phyloP scores from a whole-genome alignment of 345 rosid genomes.

The Hirschfeldia incana region DNA sequence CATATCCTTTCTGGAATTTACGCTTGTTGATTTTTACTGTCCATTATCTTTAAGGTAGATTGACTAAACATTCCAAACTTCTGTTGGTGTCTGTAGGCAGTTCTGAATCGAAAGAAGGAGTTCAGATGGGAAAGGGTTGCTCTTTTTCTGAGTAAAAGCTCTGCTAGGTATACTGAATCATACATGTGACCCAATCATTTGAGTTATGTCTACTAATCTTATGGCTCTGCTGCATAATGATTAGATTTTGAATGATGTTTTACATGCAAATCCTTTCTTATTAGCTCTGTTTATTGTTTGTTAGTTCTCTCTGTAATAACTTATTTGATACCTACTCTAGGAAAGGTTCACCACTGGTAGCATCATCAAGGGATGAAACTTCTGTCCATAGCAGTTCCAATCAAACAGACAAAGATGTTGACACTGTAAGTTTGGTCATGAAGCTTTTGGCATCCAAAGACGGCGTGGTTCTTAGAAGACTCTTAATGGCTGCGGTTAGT shows the following conservation, averaged over 20 bases:
- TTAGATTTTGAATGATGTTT: background rate
- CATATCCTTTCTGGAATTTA: background rate
- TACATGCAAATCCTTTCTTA: background rate
- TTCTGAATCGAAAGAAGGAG: conserved; percentile 76
- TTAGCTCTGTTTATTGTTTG: background rate
- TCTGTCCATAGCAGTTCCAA: conserved; percentile 42
- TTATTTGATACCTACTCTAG: conserved; percentile 43
- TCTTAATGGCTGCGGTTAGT: conserved; percentile 91
- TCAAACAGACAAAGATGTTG: conserved; percentile 43
- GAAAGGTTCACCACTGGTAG: conserved; percentile 45
- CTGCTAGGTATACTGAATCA: conserved; percentile 52
- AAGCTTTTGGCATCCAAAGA: conserved; percentile 74
- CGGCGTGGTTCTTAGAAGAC: conserved; percentile 78
- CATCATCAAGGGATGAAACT: conserved; percentile 43
- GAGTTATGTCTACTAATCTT: background rate
- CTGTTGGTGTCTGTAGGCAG: conserved; percentile 53
- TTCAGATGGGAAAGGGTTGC: conserved; percentile 83
- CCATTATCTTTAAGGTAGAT: background rate
- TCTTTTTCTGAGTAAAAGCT: conserved; percentile 68
- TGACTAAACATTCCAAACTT: background rate
- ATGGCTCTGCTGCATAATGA: conserved; percentile 15
- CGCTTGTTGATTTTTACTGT: conserved; percentile 1
- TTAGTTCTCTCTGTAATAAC: conserved; percentile 8
- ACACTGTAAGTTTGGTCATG: conserved; percentile 55
- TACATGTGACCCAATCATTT: background rate